Conservation (phyloP, 108 stramenopile genomes). For the Fistulifera pelliculosa region DNA sequence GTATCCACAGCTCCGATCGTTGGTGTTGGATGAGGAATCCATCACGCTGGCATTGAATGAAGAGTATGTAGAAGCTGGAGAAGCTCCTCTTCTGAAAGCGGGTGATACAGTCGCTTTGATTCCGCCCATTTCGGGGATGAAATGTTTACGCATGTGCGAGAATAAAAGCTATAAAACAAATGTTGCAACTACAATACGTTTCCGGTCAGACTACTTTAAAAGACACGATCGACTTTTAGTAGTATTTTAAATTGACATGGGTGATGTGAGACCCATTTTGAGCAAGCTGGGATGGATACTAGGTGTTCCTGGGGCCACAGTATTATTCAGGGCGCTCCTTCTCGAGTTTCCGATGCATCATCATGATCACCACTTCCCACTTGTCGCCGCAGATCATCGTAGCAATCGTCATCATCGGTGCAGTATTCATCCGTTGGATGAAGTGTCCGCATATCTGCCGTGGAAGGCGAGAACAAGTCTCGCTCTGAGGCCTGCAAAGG, state of each 20-base stretch:
- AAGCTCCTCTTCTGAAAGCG: conserved; percentile 38
- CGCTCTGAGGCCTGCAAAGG: too few relatives aligned
- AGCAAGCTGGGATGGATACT: too few relatives aligned
- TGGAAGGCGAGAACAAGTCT: conserved; percentile 2
- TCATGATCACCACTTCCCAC: conserved; percentile 4
- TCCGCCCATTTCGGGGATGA: conserved; percentile 81
- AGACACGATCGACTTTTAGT: too few relatives aligned
- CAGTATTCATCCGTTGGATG: not conserved
- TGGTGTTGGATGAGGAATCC: conserved; percentile 70
- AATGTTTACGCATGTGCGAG: conserved; percentile 6
- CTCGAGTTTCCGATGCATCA: conserved; percentile 4
- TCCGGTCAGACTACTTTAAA: too few relatives aligned
- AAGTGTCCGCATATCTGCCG: conserved; percentile 1
- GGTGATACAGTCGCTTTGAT: conserved; percentile 81
- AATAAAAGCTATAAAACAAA: too few relatives aligned
- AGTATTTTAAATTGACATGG: too few relatives aligned
- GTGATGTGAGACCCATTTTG: too few relatives aligned
- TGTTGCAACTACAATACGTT: too few relatives aligned
- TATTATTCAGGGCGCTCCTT: not conserved
- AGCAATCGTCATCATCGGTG: not conserved
- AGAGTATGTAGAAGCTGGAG: conserved; percentile 65
- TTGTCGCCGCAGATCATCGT: conserved; percentile 11
- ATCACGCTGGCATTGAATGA: conserved; percentile 79
- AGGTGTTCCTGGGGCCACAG: too few relatives aligned
- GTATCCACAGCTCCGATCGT: conserved; percentile 34